phyloP scores from a whole-genome alignment of 2,329 filamentous ascomycete genomes.

The Trichoderma asperellum region DNA sequence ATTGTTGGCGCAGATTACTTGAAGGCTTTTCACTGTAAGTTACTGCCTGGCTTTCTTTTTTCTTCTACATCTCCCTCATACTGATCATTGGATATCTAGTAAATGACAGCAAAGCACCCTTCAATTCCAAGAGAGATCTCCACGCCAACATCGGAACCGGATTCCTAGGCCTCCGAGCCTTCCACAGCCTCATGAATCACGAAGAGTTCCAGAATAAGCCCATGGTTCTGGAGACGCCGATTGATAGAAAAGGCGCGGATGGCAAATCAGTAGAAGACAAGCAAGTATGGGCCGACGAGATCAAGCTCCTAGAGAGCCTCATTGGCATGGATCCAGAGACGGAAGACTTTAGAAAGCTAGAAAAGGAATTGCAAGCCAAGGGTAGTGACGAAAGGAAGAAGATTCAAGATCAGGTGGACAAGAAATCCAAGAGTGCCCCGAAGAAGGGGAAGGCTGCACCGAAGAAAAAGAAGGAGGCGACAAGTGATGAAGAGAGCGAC shows the following conservation, averaged over 20 bases:
- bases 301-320: constrained; percentile 88
- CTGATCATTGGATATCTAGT: constrained; percentile 48
- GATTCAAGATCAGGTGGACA: constrained; percentile 77
- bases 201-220: constrained; percentile 75
- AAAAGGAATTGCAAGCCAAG: constrained; percentile 65
- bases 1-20: constrained; percentile 80
- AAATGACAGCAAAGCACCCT: constrained; percentile 93
- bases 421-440: constrained; percentile 66
- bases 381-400: constrained; percentile 74
- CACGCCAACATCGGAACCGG: constrained; percentile 97
- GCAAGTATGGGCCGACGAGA: constrained; percentile 86
- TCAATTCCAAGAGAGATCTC: constrained; percentile 79
- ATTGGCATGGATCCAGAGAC: constrained; percentile 80
- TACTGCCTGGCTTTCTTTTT: neutral
- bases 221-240: constrained; percentile 96
- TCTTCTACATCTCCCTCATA: constrained; percentile 9
- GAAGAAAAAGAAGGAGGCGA: constrained; percentile 42
- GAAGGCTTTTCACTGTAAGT: constrained; percentile 72
- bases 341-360: constrained; percentile 71
- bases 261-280: constrained; percentile 77
- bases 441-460: constrained; percentile 38
- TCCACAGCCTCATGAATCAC: constrained; percentile 90
- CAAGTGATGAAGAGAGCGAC: constrained; percentile 42
- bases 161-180: constrained; percentile 86
- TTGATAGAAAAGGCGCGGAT: constrained; percentile 68